Conservation (phyloP, 169 alveolate genomes). For the Plasmodium malariae region DNA sequence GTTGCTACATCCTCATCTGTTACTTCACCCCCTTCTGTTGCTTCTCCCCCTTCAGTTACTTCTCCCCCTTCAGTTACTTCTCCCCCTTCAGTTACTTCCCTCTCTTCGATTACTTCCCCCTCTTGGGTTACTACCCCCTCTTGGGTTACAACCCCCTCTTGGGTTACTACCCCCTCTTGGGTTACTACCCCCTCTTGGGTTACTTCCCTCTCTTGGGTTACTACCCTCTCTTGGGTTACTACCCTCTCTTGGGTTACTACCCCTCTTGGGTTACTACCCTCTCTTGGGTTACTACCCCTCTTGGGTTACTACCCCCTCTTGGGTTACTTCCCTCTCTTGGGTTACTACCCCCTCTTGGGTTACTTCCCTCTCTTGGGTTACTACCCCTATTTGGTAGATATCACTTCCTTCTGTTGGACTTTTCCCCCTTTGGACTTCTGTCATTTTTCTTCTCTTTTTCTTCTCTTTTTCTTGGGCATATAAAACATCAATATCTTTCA, state of each 20-base stretch:
- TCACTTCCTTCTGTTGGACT: too few species aligned
- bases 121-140: not conserved
- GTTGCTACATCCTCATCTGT: not conserved
- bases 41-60: not conserved
- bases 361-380: too few species aligned
- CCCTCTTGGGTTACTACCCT: too few species aligned
- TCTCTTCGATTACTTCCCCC: not conserved
- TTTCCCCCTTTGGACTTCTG: not conserved
- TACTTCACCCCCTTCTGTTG: not conserved
- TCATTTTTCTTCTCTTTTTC: not conserved
- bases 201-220: too few species aligned
- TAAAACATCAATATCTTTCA: slow-evolving; percentile 13
- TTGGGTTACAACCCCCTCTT: not conserved
- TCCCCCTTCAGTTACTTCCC: not conserved
- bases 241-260: too few species aligned
- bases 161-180: not conserved
- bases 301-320: too few species aligned
- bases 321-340: too few species aligned
- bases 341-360: too few species aligned
- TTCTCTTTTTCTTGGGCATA: not conserved
- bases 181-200: not conserved
- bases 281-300: too few species aligned
- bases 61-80: not conserved
- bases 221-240: not conserved
- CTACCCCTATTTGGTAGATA: too few species aligned